These are phyloP conservation scores for Fusarium palustre DNA, from an alignment of 2,329 filamentous ascomycete species.

Conservation along the genomic window DNA sequence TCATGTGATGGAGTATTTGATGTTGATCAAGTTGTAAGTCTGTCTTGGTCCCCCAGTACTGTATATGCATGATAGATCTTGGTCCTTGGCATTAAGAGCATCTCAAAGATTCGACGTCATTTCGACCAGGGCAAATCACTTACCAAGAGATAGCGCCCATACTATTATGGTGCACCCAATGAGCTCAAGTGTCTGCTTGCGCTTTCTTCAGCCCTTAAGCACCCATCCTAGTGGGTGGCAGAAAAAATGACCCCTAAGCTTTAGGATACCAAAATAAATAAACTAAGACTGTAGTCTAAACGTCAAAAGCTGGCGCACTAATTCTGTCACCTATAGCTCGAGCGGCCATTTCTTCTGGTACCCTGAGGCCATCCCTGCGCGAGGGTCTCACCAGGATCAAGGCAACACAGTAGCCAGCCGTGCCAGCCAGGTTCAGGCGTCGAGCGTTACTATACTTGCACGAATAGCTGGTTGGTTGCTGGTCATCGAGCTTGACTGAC, in stretches of 20 bases:
- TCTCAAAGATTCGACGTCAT: conserved; percentile 32
- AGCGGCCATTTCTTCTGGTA: no score
- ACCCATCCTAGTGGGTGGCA: no score
- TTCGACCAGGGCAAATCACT: conserved; percentile 18
- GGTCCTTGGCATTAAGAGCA: background rate
- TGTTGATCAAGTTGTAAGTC: background rate
- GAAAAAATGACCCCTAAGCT: no score
- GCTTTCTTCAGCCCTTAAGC: conserved; percentile 18
- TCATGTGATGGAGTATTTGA: conserved; percentile 2
- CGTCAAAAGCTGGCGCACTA: no score
- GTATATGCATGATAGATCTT: background rate
- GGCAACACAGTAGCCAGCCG: conserved; percentile 4
- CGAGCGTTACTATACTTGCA: conserved; percentile 20
- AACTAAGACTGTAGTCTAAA: no score
- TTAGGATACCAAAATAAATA: no score
- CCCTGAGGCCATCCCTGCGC: no score
- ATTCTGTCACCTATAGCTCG: no score
- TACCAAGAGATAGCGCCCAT: conserved; percentile 10
- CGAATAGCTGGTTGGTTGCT: conserved; percentile 15
- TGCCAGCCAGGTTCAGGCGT: conserved; percentile 18
- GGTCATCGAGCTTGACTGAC: conserved; percentile 32
- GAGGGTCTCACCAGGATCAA: conserved; percentile 25
- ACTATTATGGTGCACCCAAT: conserved; percentile 34
- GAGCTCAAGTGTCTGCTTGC: conserved; percentile 26
- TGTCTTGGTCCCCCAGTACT: background rate